phyloP scores from a whole-genome alignment of 768 basidiomycete genomes.

The Russula sp. region DNA sequence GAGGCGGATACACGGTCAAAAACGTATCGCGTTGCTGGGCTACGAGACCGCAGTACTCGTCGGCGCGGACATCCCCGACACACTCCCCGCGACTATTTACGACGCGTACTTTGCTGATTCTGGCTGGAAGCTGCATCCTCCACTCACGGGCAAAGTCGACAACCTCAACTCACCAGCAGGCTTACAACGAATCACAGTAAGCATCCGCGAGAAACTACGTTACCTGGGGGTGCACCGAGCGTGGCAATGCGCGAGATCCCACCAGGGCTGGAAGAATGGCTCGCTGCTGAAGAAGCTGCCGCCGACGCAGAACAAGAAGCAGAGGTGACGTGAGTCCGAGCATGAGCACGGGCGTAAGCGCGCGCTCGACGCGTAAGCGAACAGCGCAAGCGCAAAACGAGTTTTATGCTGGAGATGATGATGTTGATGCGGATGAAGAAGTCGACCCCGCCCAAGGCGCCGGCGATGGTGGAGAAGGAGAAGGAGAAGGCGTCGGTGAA shows the following conservation, averaged over 20 bases:
- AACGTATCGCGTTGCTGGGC: constrained; percentile 99
- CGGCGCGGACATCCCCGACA: constrained; percentile 77
- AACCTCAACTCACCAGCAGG: constrained; percentile 85
- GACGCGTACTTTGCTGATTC: constrained; percentile 91
- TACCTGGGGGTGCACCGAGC: constrained; percentile 93
- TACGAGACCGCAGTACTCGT: constrained; percentile 96
- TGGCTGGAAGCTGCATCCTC: constrained; percentile 90
- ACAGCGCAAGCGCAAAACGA: constrained; percentile 58
- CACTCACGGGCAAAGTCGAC: constrained; percentile 85
- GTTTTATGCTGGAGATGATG: constrained; percentile 65
- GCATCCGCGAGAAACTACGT: constrained; percentile 81
- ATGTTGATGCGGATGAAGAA: constrained; percentile 49
- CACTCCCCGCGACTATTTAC: constrained; percentile 85
- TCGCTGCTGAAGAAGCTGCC: constrained; percentile 64
- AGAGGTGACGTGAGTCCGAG: constrained; percentile 58
- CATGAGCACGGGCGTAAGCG: constrained; percentile 51
- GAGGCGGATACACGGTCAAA: constrained; percentile 95
- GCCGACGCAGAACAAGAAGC: constrained; percentile 68
- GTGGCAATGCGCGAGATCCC: constrained; percentile 97
- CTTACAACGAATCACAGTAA: constrained; percentile 83
- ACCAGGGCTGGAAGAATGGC: constrained; percentile 76
- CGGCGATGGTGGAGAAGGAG: constrained; percentile 45
- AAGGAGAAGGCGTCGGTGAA: constrained; percentile 37
- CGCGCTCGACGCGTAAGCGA: constrained; percentile 45
- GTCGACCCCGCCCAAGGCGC: constrained; percentile 45